Percentiles rank a stretch among this genome's conserved stretches.
Evolutionary conservation across 2,329 filamentous ascomycete species (phyloP).

Genomic region (Phialocephala sp.): DNA sequence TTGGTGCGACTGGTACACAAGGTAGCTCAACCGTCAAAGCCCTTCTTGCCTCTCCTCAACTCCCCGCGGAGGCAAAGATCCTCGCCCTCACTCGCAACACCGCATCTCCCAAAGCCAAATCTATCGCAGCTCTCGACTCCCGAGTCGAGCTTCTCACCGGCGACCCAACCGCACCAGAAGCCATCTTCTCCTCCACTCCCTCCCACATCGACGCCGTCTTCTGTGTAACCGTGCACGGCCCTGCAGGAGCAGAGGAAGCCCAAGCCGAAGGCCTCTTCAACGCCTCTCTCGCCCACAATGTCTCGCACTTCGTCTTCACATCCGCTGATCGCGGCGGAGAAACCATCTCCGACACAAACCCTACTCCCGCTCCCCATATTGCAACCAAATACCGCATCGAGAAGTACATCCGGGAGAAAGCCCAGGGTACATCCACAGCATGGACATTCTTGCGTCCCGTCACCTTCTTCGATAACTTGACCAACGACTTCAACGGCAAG

Average conservation of each 20-base stretch:
- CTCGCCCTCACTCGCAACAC: conserved; percentile 63
- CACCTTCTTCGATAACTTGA: conserved; percentile 59
- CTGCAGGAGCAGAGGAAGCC: conserved; percentile 48
- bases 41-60: conserved; percentile 44
- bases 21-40: conserved; percentile 43
- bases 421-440: conserved; percentile 48
- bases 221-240: conserved; percentile 48
- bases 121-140: conserved; percentile 47
- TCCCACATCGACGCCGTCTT: conserved; percentile 59
- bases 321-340: conserved; percentile 67
- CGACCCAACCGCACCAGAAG: conserved; percentile 53
- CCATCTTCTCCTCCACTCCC: conserved; percentile 52
- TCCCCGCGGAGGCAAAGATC: conserved; percentile 23
- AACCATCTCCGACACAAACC: conserved; percentile 53
- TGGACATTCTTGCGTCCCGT: conserved; percentile 63
- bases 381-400: conserved; percentile 66
- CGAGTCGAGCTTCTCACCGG: conserved; percentile 58
- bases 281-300: conserved; percentile 57
- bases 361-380: conserved; percentile 67
- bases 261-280: conserved; percentile 66
- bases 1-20: conserved; percentile 46
- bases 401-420: conserved; percentile 56
- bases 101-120: conserved; percentile 55
- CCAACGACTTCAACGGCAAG: conserved; percentile 36
- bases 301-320: conserved; percentile 67